A percentile compares a stretch with the other conserved stretches of the same genome.
Evolutionary conservation across 768 basidiomycete genomes (phyloP).

Genomic region (Coprinopsis marcescibilis): DNA sequence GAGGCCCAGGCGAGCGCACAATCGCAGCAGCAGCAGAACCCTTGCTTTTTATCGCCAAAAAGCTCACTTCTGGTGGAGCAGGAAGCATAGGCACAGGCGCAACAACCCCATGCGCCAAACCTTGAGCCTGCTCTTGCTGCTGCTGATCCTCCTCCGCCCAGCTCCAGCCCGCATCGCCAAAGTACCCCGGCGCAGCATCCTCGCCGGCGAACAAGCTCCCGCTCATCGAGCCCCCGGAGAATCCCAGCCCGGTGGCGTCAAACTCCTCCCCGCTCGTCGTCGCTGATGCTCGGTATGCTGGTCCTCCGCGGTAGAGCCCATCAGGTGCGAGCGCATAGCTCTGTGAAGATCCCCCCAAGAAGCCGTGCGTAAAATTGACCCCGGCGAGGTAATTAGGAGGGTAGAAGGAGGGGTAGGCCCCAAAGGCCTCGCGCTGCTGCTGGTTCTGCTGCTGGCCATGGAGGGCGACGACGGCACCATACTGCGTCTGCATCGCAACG

Average conservation of each 20-base stretch:
- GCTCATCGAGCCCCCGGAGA: conserved; percentile 28
- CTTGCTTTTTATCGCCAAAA: conserved; percentile 24
- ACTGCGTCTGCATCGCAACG: conserved; percentile 34
- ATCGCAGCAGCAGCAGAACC: conserved; percentile 15
- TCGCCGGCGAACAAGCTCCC: conserved; percentile 30
- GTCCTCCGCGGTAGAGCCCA: conserved; percentile 38
- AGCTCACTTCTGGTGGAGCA: conserved; percentile 18
- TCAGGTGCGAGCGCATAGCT: conserved; percentile 32
- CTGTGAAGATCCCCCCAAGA: conserved; percentile 48
- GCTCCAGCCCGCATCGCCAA: conserved; percentile 19
- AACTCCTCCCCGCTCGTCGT: conserved; percentile 18
- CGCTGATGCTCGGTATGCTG: conserved; percentile 11
- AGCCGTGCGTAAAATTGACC: conserved; percentile 31
- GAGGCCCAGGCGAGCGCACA: conserved; percentile 32
- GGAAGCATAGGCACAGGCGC: conserved; percentile 25
- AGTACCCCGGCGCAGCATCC: conserved; percentile 33
- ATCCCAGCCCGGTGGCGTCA: conserved; percentile 42
- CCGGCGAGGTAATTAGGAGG: conserved; percentile 27
- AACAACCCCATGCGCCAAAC: conserved; percentile 26
- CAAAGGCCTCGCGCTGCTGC: too few species aligned
- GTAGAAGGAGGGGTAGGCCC: conserved; percentile 16
- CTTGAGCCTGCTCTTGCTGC: conserved; percentile 14
- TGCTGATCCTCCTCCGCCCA: too few species aligned
- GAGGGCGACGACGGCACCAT: conserved; percentile 24
- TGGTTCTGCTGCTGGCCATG: too few species aligned